Evolutionary conservation across 139 green algal species (phyloP).

Genomic region (Microglena sp.): DNA sequence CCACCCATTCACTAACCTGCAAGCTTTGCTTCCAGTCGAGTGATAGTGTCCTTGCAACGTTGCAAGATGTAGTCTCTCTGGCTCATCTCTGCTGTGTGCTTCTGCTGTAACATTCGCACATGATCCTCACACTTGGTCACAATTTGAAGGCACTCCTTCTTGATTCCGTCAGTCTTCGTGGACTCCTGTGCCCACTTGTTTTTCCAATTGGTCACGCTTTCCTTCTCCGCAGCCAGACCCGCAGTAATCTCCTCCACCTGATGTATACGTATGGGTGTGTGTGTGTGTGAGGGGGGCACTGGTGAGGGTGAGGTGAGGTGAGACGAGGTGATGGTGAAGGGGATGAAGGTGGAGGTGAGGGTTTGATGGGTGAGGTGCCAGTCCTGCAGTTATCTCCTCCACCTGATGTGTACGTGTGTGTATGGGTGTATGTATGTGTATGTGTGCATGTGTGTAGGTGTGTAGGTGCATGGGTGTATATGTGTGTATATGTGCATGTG

Average conservation of each 20-base stretch:
- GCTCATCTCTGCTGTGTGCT: conserved; percentile 27
- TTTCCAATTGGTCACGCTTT: conserved; percentile 12
- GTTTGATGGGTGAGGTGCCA: no score
- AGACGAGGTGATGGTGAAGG: background rate
- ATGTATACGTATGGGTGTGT: conserved; percentile 16
- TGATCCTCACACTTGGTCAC: conserved; percentile 34
- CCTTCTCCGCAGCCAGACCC: conserved; percentile 11
- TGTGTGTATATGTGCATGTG: no score
- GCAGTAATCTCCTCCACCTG: no score
- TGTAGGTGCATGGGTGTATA: no score
- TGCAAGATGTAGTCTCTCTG: conserved; percentile 32
- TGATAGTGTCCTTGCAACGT: conserved; percentile 31
- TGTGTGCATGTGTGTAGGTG: no score
- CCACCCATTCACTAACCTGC: no score
- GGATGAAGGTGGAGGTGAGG: no score
- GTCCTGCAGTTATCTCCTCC: no score
- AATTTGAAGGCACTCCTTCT: conserved; percentile 29
- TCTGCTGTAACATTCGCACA: conserved; percentile 23
- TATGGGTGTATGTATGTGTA: no score
- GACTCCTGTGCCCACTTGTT: conserved; percentile 29
- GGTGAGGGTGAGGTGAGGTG: background rate
- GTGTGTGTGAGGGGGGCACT: no score
- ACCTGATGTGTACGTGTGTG: no score
- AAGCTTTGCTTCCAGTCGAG: conserved; percentile 17
- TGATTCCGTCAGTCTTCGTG: conserved; percentile 34